Evolutionary conservation across 2,329 filamentous ascomycete genomes (phyloP), one percentile per base, ranked within the genome.

Genomic region (Fusarium sp.): DNA sequence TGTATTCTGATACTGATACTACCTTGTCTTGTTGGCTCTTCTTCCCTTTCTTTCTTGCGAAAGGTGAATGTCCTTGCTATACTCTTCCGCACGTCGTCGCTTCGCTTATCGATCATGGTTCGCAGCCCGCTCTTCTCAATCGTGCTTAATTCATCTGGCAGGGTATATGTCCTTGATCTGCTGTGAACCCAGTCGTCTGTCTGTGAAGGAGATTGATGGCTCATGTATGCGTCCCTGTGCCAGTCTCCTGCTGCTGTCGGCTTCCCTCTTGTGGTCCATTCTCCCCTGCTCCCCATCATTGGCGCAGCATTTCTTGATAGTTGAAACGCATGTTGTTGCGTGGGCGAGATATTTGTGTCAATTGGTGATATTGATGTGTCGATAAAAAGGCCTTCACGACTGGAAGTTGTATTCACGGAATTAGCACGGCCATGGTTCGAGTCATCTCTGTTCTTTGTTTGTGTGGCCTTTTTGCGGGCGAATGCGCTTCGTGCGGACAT

Each of bases 401-500:
- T 77, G 4, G 75, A 76, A 37, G 75, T 77, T 13, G 73, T 68
- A 17, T 53, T 37, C 44, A 70, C 64, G 3, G 79, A 79, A 51
- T 75, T 74, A 15, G 76, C 71, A 9, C 77, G 73, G 31, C 67
- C 15, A 23, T 53, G 48, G 29, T 27, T 59, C 13, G 31, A 17
- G 9, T 36, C 23, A 15, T 76, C 76, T 32, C 67, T 73, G 4
- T 71, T 61, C 49, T 78, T 80, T 23, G 78, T 75, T 53, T 85
- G 80, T 0, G 79, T 82, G 62, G 82, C 84, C 75, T 84, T 85
- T 71, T 85, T 85, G 67, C 84, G 81, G 69, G 84, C 83, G 64
- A 83, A 79, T 29, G 83, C 84, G 72, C 83, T 85, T 51, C 84
- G 77, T 57, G 82, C 83, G 7, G 84, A 86, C 84, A 86, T 86